These are phyloP conservation scores for Rasamsonia emersonii DNA, from an alignment of 2,329 filamentous ascomycete species.

Conservation along the genomic window DNA sequence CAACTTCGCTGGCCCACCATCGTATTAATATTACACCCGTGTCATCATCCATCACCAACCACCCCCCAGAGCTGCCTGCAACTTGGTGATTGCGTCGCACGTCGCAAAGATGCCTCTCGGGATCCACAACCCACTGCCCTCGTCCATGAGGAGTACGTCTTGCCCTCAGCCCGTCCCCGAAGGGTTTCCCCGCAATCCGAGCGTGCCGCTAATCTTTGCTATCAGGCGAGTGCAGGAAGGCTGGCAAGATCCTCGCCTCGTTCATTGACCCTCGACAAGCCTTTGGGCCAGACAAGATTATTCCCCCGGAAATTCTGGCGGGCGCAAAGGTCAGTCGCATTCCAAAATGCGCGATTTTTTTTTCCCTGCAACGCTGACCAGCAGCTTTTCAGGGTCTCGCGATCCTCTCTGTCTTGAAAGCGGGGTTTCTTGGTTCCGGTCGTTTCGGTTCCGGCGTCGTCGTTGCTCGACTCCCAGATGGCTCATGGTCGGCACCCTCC, in stretches of 20 bases:
- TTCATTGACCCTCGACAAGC: conserved; percentile 91
- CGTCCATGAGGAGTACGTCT: conserved; percentile 40
- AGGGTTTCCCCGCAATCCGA: conserved; percentile 25
- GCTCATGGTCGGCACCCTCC: conserved; percentile 42
- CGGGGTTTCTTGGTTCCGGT: conserved; percentile 42
- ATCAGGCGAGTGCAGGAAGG: conserved; percentile 93
- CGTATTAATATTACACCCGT: too few relatives aligned
- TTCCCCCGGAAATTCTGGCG: conserved; percentile 79
- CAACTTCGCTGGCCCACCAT: too few relatives aligned
- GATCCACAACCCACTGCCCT: conserved; percentile 40
- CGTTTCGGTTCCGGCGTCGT: conserved; percentile 43
- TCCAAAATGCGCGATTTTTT: conserved; percentile 7
- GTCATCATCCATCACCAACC: too few relatives aligned
- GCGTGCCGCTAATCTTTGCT: conserved; percentile 21
- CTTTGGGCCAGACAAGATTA: conserved; percentile 95
- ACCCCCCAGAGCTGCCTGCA: neutral
- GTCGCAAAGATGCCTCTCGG: conserved; percentile 32
- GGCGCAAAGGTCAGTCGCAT: conserved; percentile 66
- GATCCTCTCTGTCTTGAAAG: conserved; percentile 42
- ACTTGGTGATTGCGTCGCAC: neutral
- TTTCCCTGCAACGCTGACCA: conserved; percentile 6
- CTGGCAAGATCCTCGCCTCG: conserved; percentile 86
- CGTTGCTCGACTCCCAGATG: conserved; percentile 41
- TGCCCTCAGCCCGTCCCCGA: conserved; percentile 9
- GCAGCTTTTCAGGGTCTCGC: conserved; percentile 35